Evolutionary conservation across 2,329 filamentous ascomycete genomes (phyloP).

Genomic region (Pyrenochaeta sp.): DNA sequence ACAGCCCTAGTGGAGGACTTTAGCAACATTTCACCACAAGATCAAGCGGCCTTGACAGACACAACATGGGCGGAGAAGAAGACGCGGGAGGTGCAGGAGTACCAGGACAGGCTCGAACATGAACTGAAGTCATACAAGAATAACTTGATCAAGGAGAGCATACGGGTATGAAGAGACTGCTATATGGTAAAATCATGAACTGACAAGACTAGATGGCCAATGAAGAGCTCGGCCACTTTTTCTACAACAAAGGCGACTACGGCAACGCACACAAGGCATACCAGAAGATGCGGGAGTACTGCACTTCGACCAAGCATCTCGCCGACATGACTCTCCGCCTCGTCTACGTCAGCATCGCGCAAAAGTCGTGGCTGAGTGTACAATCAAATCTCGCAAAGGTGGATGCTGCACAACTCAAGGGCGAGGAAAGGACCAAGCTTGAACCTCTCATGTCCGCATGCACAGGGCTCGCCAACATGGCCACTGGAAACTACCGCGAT

Average conservation of each 20-base stretch:
- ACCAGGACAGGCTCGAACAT: conserved; percentile 78
- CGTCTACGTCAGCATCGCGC: conserved; percentile 76
- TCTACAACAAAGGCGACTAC: conserved; percentile 79
- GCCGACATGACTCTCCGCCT: conserved; percentile 82
- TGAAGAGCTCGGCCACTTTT: conserved; percentile 87
- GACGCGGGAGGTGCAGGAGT: conserved; percentile 70
- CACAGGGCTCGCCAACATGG: conserved; percentile 68
- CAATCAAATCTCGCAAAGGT: conserved; percentile 66
- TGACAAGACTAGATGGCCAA: conserved; percentile 78
- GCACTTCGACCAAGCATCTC: conserved; percentile 82
- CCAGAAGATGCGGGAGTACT: conserved; percentile 86
- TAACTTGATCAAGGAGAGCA: conserved; percentile 96
- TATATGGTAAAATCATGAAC: neutral
- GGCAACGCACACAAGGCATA: conserved; percentile 78
- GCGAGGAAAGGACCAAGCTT: conserved; percentile 65
- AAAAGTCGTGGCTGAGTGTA: conserved; percentile 77
- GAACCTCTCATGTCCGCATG: conserved; percentile 70
- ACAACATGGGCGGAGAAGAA: conserved; percentile 76
- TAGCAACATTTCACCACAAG: conserved; percentile 67
- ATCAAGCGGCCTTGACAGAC: conserved; percentile 73
- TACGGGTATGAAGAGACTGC: conserved; percentile 67
- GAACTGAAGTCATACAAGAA: conserved; percentile 95
- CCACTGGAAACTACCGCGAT: conserved; percentile 63
- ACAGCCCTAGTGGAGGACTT: conserved; percentile 72
- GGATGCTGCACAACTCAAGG: conserved; percentile 60